These are phyloP conservation scores for Candida quercuum DNA, from an alignment of 805 yeast species.

Conservation along the genomic window DNA sequence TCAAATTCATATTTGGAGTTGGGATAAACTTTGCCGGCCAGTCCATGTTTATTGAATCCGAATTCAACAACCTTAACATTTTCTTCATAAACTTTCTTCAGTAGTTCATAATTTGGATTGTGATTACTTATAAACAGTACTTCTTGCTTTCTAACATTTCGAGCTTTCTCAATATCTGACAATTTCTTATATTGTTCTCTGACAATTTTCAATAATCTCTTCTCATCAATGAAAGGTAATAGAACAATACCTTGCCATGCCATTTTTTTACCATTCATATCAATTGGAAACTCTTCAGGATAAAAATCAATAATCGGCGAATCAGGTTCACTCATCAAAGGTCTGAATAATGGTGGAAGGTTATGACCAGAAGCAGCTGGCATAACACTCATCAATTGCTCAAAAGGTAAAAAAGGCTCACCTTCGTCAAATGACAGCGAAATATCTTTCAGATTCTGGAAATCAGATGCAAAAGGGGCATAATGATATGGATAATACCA, in stretches of 20 bases:
- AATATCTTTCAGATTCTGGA: constrained; percentile 45
- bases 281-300: constrained; percentile 83
- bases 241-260: constrained; percentile 93
- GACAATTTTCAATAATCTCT: constrained; percentile 63
- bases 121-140: constrained; percentile 61
- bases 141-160: constrained; percentile 71
- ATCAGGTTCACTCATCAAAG: constrained; percentile 70
- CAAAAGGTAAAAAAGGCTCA: constrained; percentile 82
- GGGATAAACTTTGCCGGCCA: constrained; percentile 50
- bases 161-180: constrained; percentile 57
- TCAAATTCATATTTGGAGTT: constrained; percentile 28
- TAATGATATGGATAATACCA: constrained; percentile 98
- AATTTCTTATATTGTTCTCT: constrained; percentile 56
- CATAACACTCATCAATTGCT: constrained; percentile 89
- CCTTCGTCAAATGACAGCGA: constrained; percentile 60
- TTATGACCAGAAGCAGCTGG: constrained; percentile 92
- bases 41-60: constrained; percentile 44
- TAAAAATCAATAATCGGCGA: constrained; percentile 89
- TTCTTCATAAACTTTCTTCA: constrained; percentile 28
- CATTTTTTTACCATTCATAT: constrained; percentile 94
- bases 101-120: constrained; percentile 41
- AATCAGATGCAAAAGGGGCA: constrained; percentile 95
- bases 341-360: constrained; percentile 74
- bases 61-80: constrained; percentile 30
- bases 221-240: constrained; percentile 85